Evolutionary conservation across 305 asterid genomes (phyloP), one percentile per base, ranked within the genome.

Genomic region (Nicotiana rustica): DNA sequence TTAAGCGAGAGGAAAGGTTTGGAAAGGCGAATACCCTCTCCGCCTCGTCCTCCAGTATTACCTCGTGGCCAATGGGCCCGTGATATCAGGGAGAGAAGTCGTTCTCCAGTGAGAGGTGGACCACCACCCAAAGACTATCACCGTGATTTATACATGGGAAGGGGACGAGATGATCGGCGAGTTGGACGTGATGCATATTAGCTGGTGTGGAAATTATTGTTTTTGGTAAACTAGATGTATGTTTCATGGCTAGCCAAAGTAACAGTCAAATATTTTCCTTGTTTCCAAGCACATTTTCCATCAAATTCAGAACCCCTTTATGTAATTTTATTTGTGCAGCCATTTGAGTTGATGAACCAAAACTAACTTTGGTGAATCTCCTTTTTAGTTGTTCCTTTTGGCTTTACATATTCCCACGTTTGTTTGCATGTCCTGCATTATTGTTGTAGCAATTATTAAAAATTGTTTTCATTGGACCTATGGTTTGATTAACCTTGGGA

Each of bases 41-140:
- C 98, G 47, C 92, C 92, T 38, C 92, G 87, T 2, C 67, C 89
- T 21, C 59, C 90, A 36, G 83, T 88, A 41, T 77, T 70, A 5
- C 91, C 91, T 56, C 92, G 92, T 49, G 92, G 94, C 76, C 92
- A 90, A 18, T 91, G 95, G 94, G 91, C 84, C 79, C 85, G 92
- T 41, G 91, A 86, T 86, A 83, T 87, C 38, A 92, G 98, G 83
- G 92, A 88, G 67, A 89, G 98, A 85, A 95, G 97, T 76, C 90
- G 97, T 56, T 93, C 98, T 79, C 99, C 97, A 12, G 80, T 86
- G 44, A 88, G 96, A 90, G 94, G 91, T 10, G 92, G 91, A 66
- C 85, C 82, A 15, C 90, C 84, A 47, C 86, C 87, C 47, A 92
- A 86, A 84, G 92, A 88, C 75, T 89, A 91, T 86, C 93, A 84